phyloP scores from a whole-genome alignment of 2,329 filamentous ascomycete genomes.

The Penicillium glabrum region DNA sequence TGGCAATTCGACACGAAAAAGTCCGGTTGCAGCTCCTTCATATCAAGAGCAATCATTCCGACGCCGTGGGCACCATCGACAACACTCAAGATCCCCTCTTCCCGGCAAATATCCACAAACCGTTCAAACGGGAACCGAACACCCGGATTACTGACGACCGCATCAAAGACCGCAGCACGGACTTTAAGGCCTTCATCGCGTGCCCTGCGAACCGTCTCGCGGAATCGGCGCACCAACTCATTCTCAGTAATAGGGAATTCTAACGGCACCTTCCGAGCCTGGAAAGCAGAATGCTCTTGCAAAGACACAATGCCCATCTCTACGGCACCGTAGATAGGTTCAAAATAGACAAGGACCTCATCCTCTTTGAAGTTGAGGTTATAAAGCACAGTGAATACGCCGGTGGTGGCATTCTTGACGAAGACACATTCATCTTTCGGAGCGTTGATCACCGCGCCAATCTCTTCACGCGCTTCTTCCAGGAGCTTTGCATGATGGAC shows the following conservation, averaged over 20 bases:
- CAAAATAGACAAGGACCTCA: conserved; percentile 76
- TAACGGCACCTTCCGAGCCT: conserved; percentile 57
- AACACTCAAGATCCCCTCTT: conserved; percentile 67
- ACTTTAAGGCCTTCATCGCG: conserved; percentile 61
- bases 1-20: conserved; percentile 87
- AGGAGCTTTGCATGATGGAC: conserved; percentile 64
- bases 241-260: conserved; percentile 70
- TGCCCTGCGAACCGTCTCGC: conserved; percentile 55
- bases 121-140: conserved; percentile 75
- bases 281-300: conserved; percentile 62
- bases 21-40: conserved; percentile 69
- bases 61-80: conserved; percentile 85
- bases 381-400: conserved; percentile 71
- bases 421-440: conserved; percentile 69
- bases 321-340: conserved; percentile 75
- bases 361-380: conserved; percentile 67
- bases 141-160: conserved; percentile 75
- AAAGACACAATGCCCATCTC: conserved; percentile 72
- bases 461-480: conserved; percentile 62
- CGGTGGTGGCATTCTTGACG: conserved; percentile 75
- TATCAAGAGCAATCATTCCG: conserved; percentile 73
- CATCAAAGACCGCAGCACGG: conserved; percentile 73
- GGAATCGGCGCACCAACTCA: conserved; percentile 63
- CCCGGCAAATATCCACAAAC: conserved; percentile 63
- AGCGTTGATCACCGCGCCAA: conserved; percentile 67